A percentile compares a stretch with the other conserved stretches of the same genome.
Evolutionary conservation across 2,329 filamentous ascomycete species (phyloP).

Genomic region (Hypoxylon sp.): DNA sequence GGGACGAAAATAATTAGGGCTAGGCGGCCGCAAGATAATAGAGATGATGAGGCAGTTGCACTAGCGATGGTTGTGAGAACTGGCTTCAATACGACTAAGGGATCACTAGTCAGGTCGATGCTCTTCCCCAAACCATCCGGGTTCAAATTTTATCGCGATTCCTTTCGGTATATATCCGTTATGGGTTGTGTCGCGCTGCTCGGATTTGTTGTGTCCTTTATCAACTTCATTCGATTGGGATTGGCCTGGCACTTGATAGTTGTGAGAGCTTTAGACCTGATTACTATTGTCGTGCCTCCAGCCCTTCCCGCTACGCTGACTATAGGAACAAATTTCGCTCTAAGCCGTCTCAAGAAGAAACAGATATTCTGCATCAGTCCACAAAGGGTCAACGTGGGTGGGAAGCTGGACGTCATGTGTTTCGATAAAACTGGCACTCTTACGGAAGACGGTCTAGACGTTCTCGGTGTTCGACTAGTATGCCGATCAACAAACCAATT

Average conservation of each 20-base stretch:
- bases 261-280: slow-evolving; percentile 91
- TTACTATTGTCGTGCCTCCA: slow-evolving; percentile 97
- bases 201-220: slow-evolving; percentile 90
- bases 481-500: slow-evolving; percentile 75
- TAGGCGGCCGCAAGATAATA: slow-evolving; percentile 86
- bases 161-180: slow-evolving; percentile 96
- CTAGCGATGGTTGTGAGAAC: slow-evolving; percentile 93
- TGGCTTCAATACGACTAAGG: slow-evolving; percentile 98
- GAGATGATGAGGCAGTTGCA: slow-evolving; percentile 89
- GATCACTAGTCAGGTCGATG: slow-evolving; percentile 95
- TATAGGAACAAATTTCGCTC: slow-evolving; percentile 95
- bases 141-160: slow-evolving; percentile 98
- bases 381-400: slow-evolving; percentile 95
- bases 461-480: slow-evolving; percentile 88
- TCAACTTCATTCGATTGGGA: slow-evolving; percentile 90
- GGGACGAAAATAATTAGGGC: slow-evolving; percentile 96
- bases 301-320: slow-evolving; percentile 94
- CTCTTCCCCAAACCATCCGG: slow-evolving; percentile 97
- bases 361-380: slow-evolving; percentile 98
- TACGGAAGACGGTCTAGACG: slow-evolving; percentile 95
- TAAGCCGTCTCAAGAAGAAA: slow-evolving; percentile 87
- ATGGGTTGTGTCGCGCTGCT: slow-evolving; percentile 90
- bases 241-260: slow-evolving; percentile 92
- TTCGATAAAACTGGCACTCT: slow-evolving; percentile 99
- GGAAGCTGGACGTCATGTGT: slow-evolving; percentile 95